Conservation (phyloP, 495 filamentous ascomycete genomes). For the Annulohypoxylon maeteangense region DNA sequence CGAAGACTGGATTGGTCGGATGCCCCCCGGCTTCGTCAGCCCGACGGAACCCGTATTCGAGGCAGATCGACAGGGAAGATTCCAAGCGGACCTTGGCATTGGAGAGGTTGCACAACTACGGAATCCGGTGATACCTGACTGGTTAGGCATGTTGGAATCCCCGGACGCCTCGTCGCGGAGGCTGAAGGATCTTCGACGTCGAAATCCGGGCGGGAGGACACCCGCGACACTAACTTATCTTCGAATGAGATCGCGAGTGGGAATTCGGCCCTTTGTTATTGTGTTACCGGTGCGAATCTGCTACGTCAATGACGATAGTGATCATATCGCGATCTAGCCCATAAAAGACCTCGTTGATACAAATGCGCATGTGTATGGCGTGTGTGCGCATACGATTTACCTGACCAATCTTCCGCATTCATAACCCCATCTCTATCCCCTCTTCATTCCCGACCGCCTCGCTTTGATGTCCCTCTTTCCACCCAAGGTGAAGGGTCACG, state of each 20-base stretch:
- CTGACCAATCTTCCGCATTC: slow-evolving; percentile 11
- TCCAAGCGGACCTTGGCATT: slow-evolving; percentile 14
- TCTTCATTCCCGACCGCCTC: slow-evolving; percentile 11
- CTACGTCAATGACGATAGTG: slow-evolving; percentile 26
- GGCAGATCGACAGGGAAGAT: slow-evolving; percentile 20
- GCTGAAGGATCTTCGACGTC: slow-evolving; percentile 36
- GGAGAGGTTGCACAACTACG: slow-evolving; percentile 11
- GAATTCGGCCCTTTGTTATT: slow-evolving; percentile 40
- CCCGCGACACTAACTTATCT: neutral
- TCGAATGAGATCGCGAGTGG: neutral
- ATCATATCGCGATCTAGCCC: slow-evolving; percentile 11
- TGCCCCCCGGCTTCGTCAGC: slow-evolving; percentile 9
- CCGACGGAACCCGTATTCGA: slow-evolving; percentile 40
- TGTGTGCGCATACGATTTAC: slow-evolving; percentile 22
- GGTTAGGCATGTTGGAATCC: slow-evolving; percentile 21
- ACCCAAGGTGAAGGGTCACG: slow-evolving; percentile 27
- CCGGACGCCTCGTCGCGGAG: slow-evolving; percentile 32
- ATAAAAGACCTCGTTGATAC: slow-evolving; percentile 17
- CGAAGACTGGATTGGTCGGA: slow-evolving; percentile 30
- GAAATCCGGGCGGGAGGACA: slow-evolving; percentile 19
- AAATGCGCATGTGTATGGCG: slow-evolving; percentile 22
- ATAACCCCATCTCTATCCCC: slow-evolving; percentile 8
- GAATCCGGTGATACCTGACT: slow-evolving; percentile 15
- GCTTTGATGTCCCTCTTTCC: slow-evolving; percentile 12
- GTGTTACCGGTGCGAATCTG: slow-evolving; percentile 7